Percentiles rank a stretch among this genome's conserved stretches.
Conservation (phyloP, 176 grass and related monocot species). For the Rhynchospora pubera region DNA sequence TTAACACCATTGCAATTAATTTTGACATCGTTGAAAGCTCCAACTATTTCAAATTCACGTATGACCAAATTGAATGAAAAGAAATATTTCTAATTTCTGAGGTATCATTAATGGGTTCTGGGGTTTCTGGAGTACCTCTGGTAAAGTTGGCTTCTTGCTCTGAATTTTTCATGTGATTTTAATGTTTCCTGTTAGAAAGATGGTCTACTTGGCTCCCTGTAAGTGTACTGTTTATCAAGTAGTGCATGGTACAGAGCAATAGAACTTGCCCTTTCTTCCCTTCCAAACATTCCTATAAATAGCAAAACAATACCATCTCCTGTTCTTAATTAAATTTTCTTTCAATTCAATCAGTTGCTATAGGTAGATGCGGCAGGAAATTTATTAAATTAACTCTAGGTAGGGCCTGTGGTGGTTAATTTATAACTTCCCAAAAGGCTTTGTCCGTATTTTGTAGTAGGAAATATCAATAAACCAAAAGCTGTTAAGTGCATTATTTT, state of each 20-base stretch:
- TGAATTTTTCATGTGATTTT: background rate
- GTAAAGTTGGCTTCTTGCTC: background rate
- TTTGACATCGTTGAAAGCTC: background rate
- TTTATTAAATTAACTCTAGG: background rate
- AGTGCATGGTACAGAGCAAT: background rate
- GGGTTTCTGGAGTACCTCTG: background rate
- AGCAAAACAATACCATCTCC: background rate
- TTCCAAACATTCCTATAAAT: conserved; percentile 1
- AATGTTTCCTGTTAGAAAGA: background rate
- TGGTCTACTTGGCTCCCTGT: background rate
- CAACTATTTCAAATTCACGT: background rate
- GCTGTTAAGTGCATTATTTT: background rate
- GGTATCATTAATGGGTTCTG: background rate
- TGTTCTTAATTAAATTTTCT: background rate
- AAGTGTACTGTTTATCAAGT: background rate
- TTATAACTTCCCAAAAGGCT: background rate
- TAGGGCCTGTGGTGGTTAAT: background rate
- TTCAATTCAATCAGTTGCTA: background rate
- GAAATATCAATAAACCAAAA: background rate
- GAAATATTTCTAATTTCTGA: background rate
- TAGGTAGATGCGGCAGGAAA: background rate
- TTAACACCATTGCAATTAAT: background rate
- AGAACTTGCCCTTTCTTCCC: background rate
- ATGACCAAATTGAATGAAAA: background rate
- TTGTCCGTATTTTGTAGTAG: background rate